Conservation (phyloP, 768 basidiomycete genomes). For the Tricholoma sp. region DNA sequence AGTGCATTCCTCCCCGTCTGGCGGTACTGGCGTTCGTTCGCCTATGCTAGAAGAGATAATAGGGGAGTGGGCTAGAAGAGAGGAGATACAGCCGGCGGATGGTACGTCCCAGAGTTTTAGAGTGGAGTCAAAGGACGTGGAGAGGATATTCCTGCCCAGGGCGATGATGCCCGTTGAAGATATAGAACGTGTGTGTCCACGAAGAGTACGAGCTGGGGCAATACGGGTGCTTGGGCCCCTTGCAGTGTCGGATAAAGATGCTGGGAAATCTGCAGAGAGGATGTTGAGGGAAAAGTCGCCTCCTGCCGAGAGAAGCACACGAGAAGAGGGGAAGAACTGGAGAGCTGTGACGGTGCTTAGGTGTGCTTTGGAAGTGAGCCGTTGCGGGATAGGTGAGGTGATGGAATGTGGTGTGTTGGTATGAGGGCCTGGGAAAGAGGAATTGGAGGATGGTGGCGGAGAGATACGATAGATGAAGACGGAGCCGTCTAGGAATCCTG, state of each 20-base stretch:
- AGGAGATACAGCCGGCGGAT: slow-evolving; percentile 40
- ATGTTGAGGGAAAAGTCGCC: slow-evolving; percentile 65
- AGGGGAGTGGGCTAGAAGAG: slow-evolving; percentile 37
- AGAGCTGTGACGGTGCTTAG: slow-evolving; percentile 51
- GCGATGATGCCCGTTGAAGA: slow-evolving; percentile 62
- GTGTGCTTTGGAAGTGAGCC: slow-evolving; percentile 36
- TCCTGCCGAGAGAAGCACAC: slow-evolving; percentile 65
- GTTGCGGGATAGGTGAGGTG: slow-evolving; percentile 23
- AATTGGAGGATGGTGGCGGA: slow-evolving; percentile 14
- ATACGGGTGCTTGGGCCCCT: slow-evolving; percentile 28
- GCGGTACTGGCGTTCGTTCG: slow-evolving; percentile 23
- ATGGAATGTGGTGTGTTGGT: slow-evolving; percentile 16
- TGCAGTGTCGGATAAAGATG: slow-evolving; percentile 13
- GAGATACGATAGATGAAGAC: slow-evolving; percentile 44
- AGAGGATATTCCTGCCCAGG: slow-evolving; percentile 62
- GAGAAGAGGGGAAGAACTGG: slow-evolving; percentile 65
- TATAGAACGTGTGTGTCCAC: slow-evolving; percentile 60
- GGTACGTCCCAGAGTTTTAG: slow-evolving; percentile 72
- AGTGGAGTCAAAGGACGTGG: slow-evolving; percentile 62
- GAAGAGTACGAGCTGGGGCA: slow-evolving; percentile 54
- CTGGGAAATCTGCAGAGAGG: slow-evolving; percentile 50
- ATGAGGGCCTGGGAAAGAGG: slow-evolving; percentile 11
- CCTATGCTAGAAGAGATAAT: slow-evolving; percentile 44
- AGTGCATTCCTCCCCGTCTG: background rate
- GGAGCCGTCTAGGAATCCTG: slow-evolving; percentile 56